Evolutionary conservation across 1,284 basidiomycete genomes (phyloP).

Genomic region (Ceratobasidium sp.): DNA sequence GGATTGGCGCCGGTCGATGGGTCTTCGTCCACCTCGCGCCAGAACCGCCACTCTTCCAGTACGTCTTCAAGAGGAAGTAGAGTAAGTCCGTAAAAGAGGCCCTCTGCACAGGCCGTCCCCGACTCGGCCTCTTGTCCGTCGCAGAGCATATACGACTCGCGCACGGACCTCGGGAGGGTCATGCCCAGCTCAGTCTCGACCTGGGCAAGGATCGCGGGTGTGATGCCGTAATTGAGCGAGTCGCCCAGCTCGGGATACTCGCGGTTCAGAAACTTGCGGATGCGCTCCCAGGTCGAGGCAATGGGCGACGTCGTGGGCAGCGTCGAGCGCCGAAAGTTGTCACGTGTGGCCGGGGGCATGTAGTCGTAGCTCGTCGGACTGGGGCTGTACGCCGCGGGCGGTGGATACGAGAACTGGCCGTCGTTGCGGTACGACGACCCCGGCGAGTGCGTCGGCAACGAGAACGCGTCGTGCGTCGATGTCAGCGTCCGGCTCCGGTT

Average conservation of each 20-base stretch:
- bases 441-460: slow-evolving; percentile 73
- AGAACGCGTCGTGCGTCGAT: slow-evolving; percentile 78
- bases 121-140: slow-evolving; percentile 91
- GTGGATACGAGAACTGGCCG: slow-evolving; percentile 43
- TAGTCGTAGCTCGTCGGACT: slow-evolving; percentile 41
- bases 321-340: slow-evolving; percentile 37
- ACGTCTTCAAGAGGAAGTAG: slow-evolving; percentile 88
- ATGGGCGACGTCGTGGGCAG: slow-evolving; percentile 63
- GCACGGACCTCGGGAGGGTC: slow-evolving; percentile 75
- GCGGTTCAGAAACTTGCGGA: slow-evolving; percentile 74
- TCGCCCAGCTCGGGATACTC: slow-evolving; percentile 91
- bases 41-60: slow-evolving; percentile 90
- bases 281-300: slow-evolving; percentile 76
- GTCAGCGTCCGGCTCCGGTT: slow-evolving; percentile 67
- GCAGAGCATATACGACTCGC: slow-evolving; percentile 81
- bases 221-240: slow-evolving; percentile 86
- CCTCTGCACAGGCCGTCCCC: slow-evolving; percentile 81
- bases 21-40: slow-evolving; percentile 89
- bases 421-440: slow-evolving; percentile 47
- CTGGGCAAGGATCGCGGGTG: slow-evolving; percentile 72
- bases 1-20: slow-evolving; percentile 78
- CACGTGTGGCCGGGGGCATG: slow-evolving; percentile 40
- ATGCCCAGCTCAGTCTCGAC: slow-evolving; percentile 85
- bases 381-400: slow-evolving; percentile 34
- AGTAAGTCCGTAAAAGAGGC: slow-evolving; percentile 86